Evolutionary conservation across 2,329 filamentous ascomycete genomes (phyloP), one percentile per base, ranked within the genome.

Genomic region (Phialophora verrucosa): DNA sequence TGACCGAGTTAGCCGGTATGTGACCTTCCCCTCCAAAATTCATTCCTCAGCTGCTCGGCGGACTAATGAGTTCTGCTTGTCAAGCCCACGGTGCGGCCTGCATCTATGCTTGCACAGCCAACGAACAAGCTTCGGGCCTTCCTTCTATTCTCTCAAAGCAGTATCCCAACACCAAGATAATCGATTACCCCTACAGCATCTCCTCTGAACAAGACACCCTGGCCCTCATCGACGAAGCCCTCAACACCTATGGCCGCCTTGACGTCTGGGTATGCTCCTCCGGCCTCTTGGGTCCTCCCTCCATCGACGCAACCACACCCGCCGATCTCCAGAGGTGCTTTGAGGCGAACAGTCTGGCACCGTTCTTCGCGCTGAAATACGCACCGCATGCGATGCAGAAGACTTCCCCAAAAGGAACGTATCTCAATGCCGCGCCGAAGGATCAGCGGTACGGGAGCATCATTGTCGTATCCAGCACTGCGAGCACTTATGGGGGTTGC

Each of bases 291-390:
- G 86, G 86, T 0, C 87, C 87, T 0, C 79, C 84, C 0, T 83
- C 83, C 0, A 85, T 89, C 66, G 81, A 82, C 35, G 80, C 80
- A 14, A 89, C 86, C 1, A 85, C 83, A 0, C 84, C 86, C 0
- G 76, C 78, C 11, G 85, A 87, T 71, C 77, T 89, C 14, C 81
- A 83, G 73, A 83, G 82, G 55, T 84, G 83, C 67, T 88, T 88
- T 74, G 85, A 88, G 72, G 83, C 85, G 2, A 87, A 88, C 72
- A 82, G 81, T 47, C 82, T 88, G 76, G 85, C 85, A 6, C 86
- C 87, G 1, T 89, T 89, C 78, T 88, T 87, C 71, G 87, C 86
- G 1, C 79, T 89, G 68, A 89, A 89, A 74, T 88, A 88, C 71
- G 86, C 85, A 0, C 86, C 87, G 0, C 83, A 85, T 2, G 87